Evolutionary conservation across 805 yeast species (phyloP), one percentile per base, ranked within the genome.

Genomic region (Hanseniaspora taiwanica): DNA sequence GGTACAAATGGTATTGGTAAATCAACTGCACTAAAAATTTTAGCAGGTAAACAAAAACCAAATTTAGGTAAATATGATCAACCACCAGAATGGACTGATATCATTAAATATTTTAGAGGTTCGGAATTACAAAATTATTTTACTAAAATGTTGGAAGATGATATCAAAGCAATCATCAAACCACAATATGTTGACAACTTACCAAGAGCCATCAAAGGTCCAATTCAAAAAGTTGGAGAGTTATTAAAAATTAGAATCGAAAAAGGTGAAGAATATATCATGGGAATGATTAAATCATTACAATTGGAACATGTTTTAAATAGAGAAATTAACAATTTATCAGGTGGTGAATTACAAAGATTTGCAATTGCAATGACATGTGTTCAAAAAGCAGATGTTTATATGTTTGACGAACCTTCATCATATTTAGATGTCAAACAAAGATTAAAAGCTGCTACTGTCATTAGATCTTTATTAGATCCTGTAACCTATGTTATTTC

Each of bases 1-100:
- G 98, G 98, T 55, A 84, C 96, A 45, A 91, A 91, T 69, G 98
- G 98, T 86, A 91, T 91, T 57, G 98, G 98, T 55, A 91, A 91
- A 61, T 82, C 94, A 10, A 91, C 98, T 16, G 98, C 98, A 7
- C 72, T 91, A 59, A 91, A 91, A 66, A 87, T 91, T 56, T 73
- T 91, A 51, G 94, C 96, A 14, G 98, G 97, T 57, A 91, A 89
- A 64, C 94, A 87, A 63, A 91, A 86, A 64, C 98, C 98, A 51
- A 91, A 91, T 59, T 68, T 91, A 61, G 98, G 98, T 42, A 73
- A 79, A 53, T 91, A 69, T 59, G 98, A 91, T 48, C 82, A 82
- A 56, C 98, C 98, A 35, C 98, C 98, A 9, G 91, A 82, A 63
- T 91, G 98, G 98, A 82, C 80, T 59, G 96, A 84, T 44, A 84